Evolutionary conservation across 2,329 filamentous ascomycete genomes (phyloP), one percentile per base, ranked within the genome.

Genomic region (Aspergillus phoenicis): DNA sequence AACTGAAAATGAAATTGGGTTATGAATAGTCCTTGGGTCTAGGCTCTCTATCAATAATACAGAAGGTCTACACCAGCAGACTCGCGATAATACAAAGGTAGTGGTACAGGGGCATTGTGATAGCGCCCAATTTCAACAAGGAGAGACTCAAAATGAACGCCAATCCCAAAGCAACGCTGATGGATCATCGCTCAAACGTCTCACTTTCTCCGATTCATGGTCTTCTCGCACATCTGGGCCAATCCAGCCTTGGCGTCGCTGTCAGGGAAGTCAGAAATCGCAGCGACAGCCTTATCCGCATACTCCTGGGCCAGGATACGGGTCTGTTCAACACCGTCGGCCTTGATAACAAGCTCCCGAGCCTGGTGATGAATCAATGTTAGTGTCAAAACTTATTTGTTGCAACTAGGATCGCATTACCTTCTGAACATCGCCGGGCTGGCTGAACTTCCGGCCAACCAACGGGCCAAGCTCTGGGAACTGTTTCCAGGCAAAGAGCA

Each of bases 401-500:
- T 17, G 15, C 41, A 30, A 38, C 10, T 17, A 15, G 33, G 30
- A 28, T n/a, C 8, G 68, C 89, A 28, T 81, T 77, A 97, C 94
- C 83, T 82, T 88, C 68, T 88, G 81, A 52, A 97, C 91, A 80
- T 99, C 95, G 5, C 95, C 95, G 67, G 92, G 86, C 70, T 85
- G 79, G 49, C 84, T 83, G 75, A 99, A 99, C 78, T 96, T 97
- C 77, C 95, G 88, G 49, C 95, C 95, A 15, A 99, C 95, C 66
- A 99, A 81, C 56, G 87, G 86, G 4, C 95, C 95, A 28, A 99
- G 81, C 77, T 95, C 92, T 24, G 88, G 86, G 70, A 91, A 91
- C 66, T 90, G 86, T 80, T 93, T 93, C 95, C 95, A 99, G 0
- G 95, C 95, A 80, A 98, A 99, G 45, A 99, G 80, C 65, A 99